A percentile compares a stretch with the other conserved stretches of the same genome.
Conservation (phyloP, 768 basidiomycete genomes). For the Mycena albidolilacea region DNA sequence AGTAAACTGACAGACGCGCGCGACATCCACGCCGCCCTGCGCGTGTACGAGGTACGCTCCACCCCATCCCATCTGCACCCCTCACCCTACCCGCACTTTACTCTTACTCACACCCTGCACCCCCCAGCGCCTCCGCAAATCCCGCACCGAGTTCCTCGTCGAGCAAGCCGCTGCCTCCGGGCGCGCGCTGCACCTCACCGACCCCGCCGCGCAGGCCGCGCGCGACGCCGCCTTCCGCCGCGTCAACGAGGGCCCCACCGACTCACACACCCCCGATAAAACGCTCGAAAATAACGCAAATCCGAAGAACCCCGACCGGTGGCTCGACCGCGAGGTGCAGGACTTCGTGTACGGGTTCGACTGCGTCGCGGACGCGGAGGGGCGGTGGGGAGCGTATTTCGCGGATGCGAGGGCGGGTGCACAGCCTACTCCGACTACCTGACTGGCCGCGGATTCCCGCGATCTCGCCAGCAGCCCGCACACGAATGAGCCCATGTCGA, state of each 20-base stretch:
- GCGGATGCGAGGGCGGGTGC: not conserved
- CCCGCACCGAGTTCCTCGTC: slow-evolving; percentile 40
- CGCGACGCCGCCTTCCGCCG: slow-evolving; percentile 42
- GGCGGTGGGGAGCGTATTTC: slow-evolving; percentile 19
- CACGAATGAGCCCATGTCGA: too few species aligned
- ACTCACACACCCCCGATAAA: too few species aligned
- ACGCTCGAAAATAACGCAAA: too few species aligned
- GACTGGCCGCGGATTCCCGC: too few species aligned
- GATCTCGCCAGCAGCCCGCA: too few species aligned
- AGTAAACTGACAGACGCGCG: slow-evolving; percentile 23
- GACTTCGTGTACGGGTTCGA: slow-evolving; percentile 44
- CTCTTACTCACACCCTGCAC: not conserved
- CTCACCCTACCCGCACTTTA: too few species aligned
- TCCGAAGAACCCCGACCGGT: slow-evolving; percentile 39
- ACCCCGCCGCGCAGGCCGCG: slow-evolving; percentile 37
- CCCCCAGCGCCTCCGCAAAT: slow-evolving; percentile 40
- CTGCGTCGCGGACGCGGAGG: slow-evolving; percentile 38
- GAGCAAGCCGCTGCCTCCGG: slow-evolving; percentile 40
- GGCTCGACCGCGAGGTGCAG: slow-evolving; percentile 41
- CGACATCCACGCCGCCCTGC: slow-evolving; percentile 36
- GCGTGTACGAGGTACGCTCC: slow-evolving; percentile 39
- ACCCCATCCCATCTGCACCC: too few species aligned
- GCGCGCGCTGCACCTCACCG: slow-evolving; percentile 35
- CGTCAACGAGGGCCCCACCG: slow-evolving; percentile 37
- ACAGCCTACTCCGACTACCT: too few species aligned